Evolutionary conservation across 371 early-diverging fungal species (phyloP).

Genomic region (Zychaea mexicana): DNA sequence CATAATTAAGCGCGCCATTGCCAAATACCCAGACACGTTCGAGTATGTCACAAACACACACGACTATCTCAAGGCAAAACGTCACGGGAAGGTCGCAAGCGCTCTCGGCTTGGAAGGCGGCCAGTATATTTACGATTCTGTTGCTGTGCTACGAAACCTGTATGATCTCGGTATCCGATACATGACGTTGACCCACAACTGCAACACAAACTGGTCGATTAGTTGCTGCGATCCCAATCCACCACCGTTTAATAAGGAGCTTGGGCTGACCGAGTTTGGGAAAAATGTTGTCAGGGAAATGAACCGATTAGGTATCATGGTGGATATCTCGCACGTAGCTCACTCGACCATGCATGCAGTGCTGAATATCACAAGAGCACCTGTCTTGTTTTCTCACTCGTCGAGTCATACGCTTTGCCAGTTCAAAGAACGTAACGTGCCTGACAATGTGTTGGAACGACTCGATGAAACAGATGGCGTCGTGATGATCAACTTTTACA

Average conservation of each 20-base stretch:
- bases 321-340: constrained; percentile 69
- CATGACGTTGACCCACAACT: constrained; percentile 72
- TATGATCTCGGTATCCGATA: constrained; percentile 67
- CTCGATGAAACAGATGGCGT: constrained; percentile 64
- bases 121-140: constrained; percentile 64
- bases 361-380: constrained; percentile 54
- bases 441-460: constrained; percentile 56
- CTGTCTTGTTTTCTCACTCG: constrained; percentile 67
- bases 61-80: constrained; percentile 48
- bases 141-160: constrained; percentile 55
- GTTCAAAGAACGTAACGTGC: constrained; percentile 67
- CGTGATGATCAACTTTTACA: constrained; percentile 68
- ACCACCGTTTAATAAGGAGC: constrained; percentile 48
- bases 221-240: constrained; percentile 50
- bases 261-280: constrained; percentile 64
- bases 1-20: constrained; percentile 55
- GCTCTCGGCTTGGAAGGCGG: constrained; percentile 73
- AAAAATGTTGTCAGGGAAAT: constrained; percentile 58
- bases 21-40: constrained; percentile 53
- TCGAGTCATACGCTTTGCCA: constrained; percentile 57
- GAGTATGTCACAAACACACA: constrained; percentile 45
- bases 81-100: constrained; percentile 54
- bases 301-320: constrained; percentile 75
- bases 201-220: constrained; percentile 73
- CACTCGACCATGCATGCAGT: constrained; percentile 65